phyloP scores from a whole-genome alignment of 257 asterid species.

The Solanum arcanum region DNA sequence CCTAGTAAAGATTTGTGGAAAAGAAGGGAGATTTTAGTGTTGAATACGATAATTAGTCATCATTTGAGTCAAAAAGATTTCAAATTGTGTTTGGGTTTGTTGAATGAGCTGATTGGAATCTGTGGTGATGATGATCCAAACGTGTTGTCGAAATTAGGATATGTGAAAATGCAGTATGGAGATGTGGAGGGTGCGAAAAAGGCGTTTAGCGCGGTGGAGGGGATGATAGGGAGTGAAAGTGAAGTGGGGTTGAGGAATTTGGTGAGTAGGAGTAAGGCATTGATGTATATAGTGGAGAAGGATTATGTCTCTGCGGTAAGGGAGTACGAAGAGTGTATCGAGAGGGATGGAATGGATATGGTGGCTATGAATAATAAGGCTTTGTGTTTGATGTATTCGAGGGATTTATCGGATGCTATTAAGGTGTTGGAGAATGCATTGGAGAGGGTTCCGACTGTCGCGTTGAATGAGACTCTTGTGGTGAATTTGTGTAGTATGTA shows the following conservation, averaged over 20 bases:
- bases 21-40: conserved; percentile 50
- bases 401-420: conserved; percentile 90
- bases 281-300: conserved; percentile 76
- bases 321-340: conserved; percentile 83
- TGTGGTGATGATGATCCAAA: conserved; percentile 37
- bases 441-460: conserved; percentile 89
- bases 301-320: conserved; percentile 89
- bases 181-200: conserved; percentile 74
- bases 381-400: conserved; percentile 88
- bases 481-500: conserved; percentile 97
- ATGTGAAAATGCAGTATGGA: conserved; percentile 91
- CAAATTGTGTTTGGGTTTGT: conserved; percentile 49
- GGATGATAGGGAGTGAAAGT: conserved; percentile 17
- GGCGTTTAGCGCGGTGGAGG: conserved; percentile 56
- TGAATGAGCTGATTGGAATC: conserved; percentile 35
- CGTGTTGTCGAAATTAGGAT: conserved; percentile 62
- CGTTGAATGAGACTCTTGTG: conserved; percentile 79
- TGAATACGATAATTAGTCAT: conserved; percentile 60
- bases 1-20: conserved; percentile 36
- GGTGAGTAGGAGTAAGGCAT: conserved; percentile 79
- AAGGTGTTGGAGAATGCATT: conserved; percentile 87
- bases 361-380: conserved; percentile 94
- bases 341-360: conserved; percentile 67
- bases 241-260: conserved; percentile 54
- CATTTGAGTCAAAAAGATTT: conserved; percentile 85